Base-by-base conservation (phyloP, 208 protist species). In the Wallacemonas collosoma region DNA sequence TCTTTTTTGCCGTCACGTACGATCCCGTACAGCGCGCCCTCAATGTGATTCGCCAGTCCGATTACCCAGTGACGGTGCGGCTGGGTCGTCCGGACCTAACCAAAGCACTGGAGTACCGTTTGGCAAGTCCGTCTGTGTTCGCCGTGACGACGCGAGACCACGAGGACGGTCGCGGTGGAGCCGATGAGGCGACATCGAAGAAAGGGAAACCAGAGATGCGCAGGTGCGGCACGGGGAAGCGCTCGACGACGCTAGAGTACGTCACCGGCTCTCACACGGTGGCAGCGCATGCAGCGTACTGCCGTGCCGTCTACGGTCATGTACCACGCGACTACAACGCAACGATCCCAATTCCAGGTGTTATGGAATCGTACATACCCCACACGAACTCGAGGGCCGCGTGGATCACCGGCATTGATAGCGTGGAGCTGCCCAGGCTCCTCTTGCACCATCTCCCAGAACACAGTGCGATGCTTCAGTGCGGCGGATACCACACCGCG, bases 61-160 rank as follows among this genome's bases (percentile, higher is more conserved):
- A 17, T 11, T 2, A 41, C 3, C 15, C 9, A 15, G 12, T 65
- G 41, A 53, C 36, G 40, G 43, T 50, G 43, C 38, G 26, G 7
- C n/a, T 65, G n/a, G 26, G 14, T 3, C 36, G n/a, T 3, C 43
- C 36, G 3, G 60, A 65, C 12, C 5, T 65, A 9, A 51, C 5
- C 15, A 3, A 3, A 6, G 60, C 60, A 17, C 36, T 65, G 6
- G 60, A 65, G 41, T 11, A 35, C 8, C 60, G 60, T 1, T 41
- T 65, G 3, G 60, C 60, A 4, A 65, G 60, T 26, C 60, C 60
- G n/a, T 65, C 60, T 11, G 38, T 65, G 3, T 65, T 45, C 7
- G 53, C 53, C 14, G 14, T 7, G 53, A 17, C 17, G 6, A 50
- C 12, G 45, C 45, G 26, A 26, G 26, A 26, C 26, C 26, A 26